Evolutionary conservation across 2,329 filamentous ascomycete species (phyloP), one percentile per base, ranked within the genome.

Genomic region (Apiospora sp.): DNA sequence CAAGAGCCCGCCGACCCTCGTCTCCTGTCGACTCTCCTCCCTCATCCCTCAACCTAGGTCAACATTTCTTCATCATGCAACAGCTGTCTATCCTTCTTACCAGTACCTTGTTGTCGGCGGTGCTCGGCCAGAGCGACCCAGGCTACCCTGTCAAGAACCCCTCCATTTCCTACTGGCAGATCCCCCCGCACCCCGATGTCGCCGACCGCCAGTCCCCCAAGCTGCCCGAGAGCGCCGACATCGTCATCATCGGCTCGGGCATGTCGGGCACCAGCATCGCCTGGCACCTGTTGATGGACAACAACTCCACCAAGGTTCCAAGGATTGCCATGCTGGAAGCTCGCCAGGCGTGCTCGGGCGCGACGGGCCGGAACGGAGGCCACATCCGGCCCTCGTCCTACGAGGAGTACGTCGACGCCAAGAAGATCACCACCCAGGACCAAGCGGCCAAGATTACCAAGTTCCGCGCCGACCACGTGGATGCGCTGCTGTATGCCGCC

Each of bases 321-420:
- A 74, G 43, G 24, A 79, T 89, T 5, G 81, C 86, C 1, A 83
- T 89, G 12, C 78, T 89, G n/a, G 88, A 90, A 74, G 87, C 87
- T 2, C 80, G 88, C 1, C 78, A 83, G 58, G 76, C 87, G 10
- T 87, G 86, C 74, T 85, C 84, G 13, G 87, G 88, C 22, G 88
- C 87, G 3, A 89, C 88, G 12, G 87, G 85, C 1, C 83, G 88
- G 68, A 89, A 89, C 73, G 87, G 87, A 27, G 87, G 86, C 0
- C 87, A 87, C 76, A 84, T 88, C 73, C 87, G 88, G 77, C 78
- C 81, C 37, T 79, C 80, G 3, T 84, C 86, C 3, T 83, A 87
- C 72, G 82, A 84, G 70, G 78, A 83, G 61, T 87, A 86, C 69
- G 73, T 72, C 3, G 10, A n/a, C 44, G 44, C 44, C 67, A 19